Conservation (phyloP, 2,329 filamentous ascomycete species). For the Juglanconis oblonga region DNA sequence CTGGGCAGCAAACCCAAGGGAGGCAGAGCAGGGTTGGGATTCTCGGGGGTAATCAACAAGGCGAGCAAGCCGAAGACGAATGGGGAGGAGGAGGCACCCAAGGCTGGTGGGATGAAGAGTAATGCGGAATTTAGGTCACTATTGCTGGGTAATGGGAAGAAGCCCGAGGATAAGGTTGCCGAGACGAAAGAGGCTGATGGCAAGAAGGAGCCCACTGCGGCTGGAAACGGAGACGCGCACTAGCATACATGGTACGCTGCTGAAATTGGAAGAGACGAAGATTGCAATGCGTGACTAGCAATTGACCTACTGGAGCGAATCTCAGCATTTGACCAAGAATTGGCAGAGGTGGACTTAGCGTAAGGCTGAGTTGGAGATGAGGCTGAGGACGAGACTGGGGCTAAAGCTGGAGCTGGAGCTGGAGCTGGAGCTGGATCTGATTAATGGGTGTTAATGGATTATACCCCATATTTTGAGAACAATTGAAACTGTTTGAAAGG, state of each 20-base stretch:
- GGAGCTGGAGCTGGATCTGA: background rate
- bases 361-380: background rate
- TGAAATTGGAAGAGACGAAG: background rate
- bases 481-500: background rate
- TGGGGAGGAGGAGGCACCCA: slow-evolving; percentile 11
- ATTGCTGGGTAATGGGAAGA: slow-evolving; percentile 33
- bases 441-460: background rate
- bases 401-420: background rate
- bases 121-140: slow-evolving; percentile 59
- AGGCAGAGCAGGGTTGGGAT: slow-evolving; percentile 28
- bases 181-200: background rate
- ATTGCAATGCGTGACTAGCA: background rate
- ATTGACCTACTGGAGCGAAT: background rate
- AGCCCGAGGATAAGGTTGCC: slow-evolving; percentile 9
- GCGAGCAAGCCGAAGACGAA: slow-evolving; percentile 20
- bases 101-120: slow-evolving; percentile 39
- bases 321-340: background rate
- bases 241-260: background rate
- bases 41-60: slow-evolving; percentile 24
- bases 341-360: background rate
- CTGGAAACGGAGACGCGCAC: slow-evolving; percentile 3
- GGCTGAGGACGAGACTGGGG: background rate
- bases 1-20: slow-evolving; percentile 18
- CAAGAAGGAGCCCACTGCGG: background rate
- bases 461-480: background rate